Evolutionary conservation across 768 basidiomycete genomes (phyloP), one percentile per base, ranked within the genome.

Genomic region (Cyathus striatus): DNA sequence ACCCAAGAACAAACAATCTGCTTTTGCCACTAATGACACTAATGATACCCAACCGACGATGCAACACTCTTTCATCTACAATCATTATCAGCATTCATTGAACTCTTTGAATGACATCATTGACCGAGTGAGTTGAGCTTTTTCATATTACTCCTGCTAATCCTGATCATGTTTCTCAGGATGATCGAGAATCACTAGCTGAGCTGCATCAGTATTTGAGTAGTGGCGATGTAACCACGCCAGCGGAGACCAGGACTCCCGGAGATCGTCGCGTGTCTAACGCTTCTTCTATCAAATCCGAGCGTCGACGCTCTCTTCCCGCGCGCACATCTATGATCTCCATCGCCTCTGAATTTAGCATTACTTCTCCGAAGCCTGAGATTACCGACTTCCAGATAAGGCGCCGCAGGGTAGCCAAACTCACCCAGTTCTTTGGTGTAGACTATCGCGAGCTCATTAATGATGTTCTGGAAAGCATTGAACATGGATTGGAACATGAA

Each of bases 391-490:
- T 91, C 70, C 84, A 90, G 59, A 59, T 73, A 43, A 81, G 88
- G 37, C 70, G 90, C 41, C 69, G 79, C 32, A 70, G 82, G 45
- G 89, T 88, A 4, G 88, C 89, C 48, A 92, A 92, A 68, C 72
- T 92, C 46, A 83, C 85, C 21, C 75, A 83, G 62, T 91, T 91
- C 72, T 92, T 92, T 63, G 89, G 89, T 18, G 90, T 90, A 32
- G 76, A 89, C 58, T 90, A 92, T 60, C 75, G 79, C 21, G 85
- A 86, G 42, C 64, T 91, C 43, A 81, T 91, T 42, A 72, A 69
- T 27, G 85, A 90, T 56, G 76, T 92, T 23, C 61, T 92, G 49
- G 86, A 89, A 50, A 89, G 84, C 40, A 83, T 92, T 53, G 89
- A 90, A 61, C 75, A 65, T 47, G 70, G 87, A 57, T 55, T 92